Evolutionary conservation across 345 rosid species (phyloP).

Genomic region (Eucalyptus pumila): DNA sequence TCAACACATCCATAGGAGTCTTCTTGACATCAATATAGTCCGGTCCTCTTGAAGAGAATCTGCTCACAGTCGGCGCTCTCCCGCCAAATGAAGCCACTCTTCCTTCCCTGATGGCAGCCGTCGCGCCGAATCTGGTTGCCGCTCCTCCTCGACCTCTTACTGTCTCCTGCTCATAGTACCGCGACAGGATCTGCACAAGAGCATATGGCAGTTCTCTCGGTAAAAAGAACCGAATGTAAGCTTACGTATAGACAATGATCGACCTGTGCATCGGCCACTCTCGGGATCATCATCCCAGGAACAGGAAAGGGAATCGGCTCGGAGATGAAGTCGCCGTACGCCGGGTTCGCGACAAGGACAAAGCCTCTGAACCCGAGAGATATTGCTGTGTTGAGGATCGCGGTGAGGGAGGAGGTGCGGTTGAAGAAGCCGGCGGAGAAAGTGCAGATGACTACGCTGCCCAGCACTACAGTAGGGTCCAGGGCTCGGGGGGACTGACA

Average conservation of each 20-base stretch:
- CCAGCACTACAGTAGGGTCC: constrained; percentile 31
- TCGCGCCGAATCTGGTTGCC: constrained; percentile 25
- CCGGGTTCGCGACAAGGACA: constrained; percentile 47
- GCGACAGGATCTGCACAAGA: constrained; percentile 25
- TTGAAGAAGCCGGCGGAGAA: constrained; percentile 68
- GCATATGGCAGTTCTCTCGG: not conserved
- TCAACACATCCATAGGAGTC: constrained; percentile 52
- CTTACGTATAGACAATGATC: not conserved
- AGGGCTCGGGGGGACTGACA: constrained; percentile 63
- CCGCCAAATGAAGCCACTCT: constrained; percentile 38
- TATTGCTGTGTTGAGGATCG: constrained; percentile 50
- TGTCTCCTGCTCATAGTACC: constrained; percentile 53
- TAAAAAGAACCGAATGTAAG: not conserved
- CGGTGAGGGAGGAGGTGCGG: constrained; percentile 36
- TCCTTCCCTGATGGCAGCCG: constrained; percentile 54
- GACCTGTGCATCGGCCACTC: constrained; percentile 54
- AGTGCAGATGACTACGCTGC: constrained; percentile 54
- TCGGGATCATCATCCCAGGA: constrained; percentile 57
- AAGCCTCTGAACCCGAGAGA: constrained; percentile 54
- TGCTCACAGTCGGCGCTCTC: constrained; percentile 46
- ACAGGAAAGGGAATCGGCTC: constrained; percentile 43
- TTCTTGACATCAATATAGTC: constrained; percentile 33
- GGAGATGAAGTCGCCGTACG: constrained; percentile 49
- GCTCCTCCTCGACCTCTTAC: constrained; percentile 21
- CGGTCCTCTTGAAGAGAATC: constrained; percentile 83